Evolutionary conservation across 306 rosid genomes (phyloP), one percentile per base, ranked within the genome.

Genomic region (Begonia fuchsioides): DNA sequence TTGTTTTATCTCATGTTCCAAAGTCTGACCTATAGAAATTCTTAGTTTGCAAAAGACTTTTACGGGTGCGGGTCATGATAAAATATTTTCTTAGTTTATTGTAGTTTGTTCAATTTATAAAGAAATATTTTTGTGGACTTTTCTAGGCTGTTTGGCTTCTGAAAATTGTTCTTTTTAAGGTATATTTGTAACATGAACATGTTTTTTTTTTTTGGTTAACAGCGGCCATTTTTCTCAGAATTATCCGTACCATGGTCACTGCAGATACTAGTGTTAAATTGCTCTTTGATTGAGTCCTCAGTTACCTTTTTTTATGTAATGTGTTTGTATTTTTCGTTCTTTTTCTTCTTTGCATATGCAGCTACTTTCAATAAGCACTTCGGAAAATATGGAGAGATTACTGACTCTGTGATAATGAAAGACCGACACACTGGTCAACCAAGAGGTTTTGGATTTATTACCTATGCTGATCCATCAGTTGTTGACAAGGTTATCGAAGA

Each of bases 351-450:
- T 39, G 59, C 46, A 16, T 12, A 16, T 17, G 19, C 53, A 88
- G 97, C 83, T 16, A 64, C 80, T 6, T 88, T 84, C 54, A 74
- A 82, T 15, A 78, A 77, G 68, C 86, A 88, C 68, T 88, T 88
- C 18, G 95, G 86, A 58, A 81, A 68, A 35, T 88, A 84, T 53
- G 97, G 97, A 47, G 93, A 84, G 74, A 84, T 88, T 39, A 84
- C 75, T 11, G 97, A 88, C 59, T 81, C 95, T 1, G 95, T 88
- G 41, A 88, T 88, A 35, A 81, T 88, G 97, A 88, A 81, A 44
- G 97, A 88, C 43, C 86, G 95, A 9, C 79, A 74, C 51, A 67
- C 95, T 2, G 87, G 93, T 39, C 81, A 78, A 10, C 84, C 97
- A 0, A 62, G 95, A 57, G 97, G 97, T 11, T 88, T 88, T 15